A percentile compares a stretch with the other conserved stretches of the same genome.
Evolutionary conservation across 2,329 filamentous ascomycete genomes (phyloP).

Genomic region (Periconia sp.): DNA sequence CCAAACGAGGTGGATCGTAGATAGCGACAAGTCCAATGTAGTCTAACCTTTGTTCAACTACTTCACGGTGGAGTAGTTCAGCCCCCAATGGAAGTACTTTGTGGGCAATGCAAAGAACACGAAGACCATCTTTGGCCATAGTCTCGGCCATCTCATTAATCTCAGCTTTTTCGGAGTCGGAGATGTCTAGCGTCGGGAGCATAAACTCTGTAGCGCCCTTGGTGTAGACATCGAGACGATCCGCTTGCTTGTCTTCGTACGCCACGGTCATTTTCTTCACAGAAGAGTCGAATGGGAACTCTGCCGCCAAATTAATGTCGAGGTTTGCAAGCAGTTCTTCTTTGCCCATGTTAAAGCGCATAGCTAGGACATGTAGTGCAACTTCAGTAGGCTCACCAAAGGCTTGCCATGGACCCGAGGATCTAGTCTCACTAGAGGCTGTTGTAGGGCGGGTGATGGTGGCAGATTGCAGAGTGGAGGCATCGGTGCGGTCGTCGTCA

Average conservation of each 20-base stretch:
- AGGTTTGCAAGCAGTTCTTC: constrained; percentile 32
- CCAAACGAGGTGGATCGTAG: constrained; percentile 83
- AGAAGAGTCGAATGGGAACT: constrained; percentile 49
- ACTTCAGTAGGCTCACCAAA: constrained; percentile 48
- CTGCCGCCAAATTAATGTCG: constrained; percentile 40
- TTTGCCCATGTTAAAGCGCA: constrained; percentile 46
- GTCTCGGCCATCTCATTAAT: constrained; percentile 39
- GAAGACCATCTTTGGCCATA: constrained; percentile 47
- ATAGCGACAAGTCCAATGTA: constrained; percentile 85
- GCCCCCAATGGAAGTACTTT: constrained; percentile 35
- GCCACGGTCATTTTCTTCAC: constrained; percentile 50
- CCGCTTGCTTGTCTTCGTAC: constrained; percentile 38
- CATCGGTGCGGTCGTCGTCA: constrained; percentile 39
- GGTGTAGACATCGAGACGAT: constrained; percentile 42
- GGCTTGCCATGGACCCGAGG: constrained; percentile 39
- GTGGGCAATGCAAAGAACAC: constrained; percentile 47
- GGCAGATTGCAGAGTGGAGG: constrained; percentile 34
- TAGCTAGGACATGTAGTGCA: constrained; percentile 47
- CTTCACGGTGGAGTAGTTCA: constrained; percentile 55
- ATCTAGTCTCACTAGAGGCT: constrained; percentile 18
- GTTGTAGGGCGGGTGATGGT: constrained; percentile 36
- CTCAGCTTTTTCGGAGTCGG: constrained; percentile 34
- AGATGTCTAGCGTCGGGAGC: constrained; percentile 36
- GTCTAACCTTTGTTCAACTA: constrained; percentile 70
- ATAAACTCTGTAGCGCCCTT: constrained; percentile 49